These are phyloP conservation scores for Paraphysoderma sedebokerense DNA, from an alignment of 371 early-diverging fungal genomes.

Conservation along the genomic window DNA sequence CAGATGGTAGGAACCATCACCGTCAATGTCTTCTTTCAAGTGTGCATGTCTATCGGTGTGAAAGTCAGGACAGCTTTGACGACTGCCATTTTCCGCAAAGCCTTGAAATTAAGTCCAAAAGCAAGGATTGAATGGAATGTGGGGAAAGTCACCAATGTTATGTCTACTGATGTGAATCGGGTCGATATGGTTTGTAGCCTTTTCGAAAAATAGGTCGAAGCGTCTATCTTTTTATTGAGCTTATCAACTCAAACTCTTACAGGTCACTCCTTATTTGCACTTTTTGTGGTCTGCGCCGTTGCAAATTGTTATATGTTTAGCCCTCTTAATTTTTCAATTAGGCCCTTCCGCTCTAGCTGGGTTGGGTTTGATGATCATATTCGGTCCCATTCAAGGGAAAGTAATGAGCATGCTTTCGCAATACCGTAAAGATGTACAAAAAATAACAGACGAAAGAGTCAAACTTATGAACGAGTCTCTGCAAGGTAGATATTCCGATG, in stretches of 20 bases:
- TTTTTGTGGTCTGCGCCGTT: slow-evolving; percentile 81
- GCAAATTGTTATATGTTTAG: slow-evolving; percentile 62
- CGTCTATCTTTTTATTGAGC: too few relatives aligned
- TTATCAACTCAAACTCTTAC: too few relatives aligned
- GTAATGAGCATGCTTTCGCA: background rate
- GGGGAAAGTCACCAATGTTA: slow-evolving; percentile 66
- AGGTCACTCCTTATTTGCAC: slow-evolving; percentile 39
- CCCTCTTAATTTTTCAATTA: slow-evolving; percentile 60
- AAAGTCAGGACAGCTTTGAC: slow-evolving; percentile 25
- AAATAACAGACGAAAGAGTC: slow-evolving; percentile 46
- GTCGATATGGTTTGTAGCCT: too few relatives aligned
- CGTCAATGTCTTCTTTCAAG: background rate
- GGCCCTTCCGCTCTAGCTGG: slow-evolving; percentile 77
- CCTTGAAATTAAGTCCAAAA: slow-evolving; percentile 25
- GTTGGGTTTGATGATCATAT: slow-evolving; percentile 57
- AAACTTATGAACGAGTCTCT: slow-evolving; percentile 16
- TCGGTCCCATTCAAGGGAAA: slow-evolving; percentile 40
- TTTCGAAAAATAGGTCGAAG: too few relatives aligned
- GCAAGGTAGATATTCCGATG: too few relatives aligned
- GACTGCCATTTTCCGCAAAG: slow-evolving; percentile 40
- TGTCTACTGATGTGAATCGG: slow-evolving; percentile 64
- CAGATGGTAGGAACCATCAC: background rate
- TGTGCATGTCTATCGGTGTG: slow-evolving; percentile 20
- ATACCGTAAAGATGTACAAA: background rate
- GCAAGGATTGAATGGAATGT: slow-evolving; percentile 19